These are phyloP conservation scores for Ichthyophthirius multifiliis DNA, from an alignment of 169 alveolate genomes.

Conservation along the genomic window DNA sequence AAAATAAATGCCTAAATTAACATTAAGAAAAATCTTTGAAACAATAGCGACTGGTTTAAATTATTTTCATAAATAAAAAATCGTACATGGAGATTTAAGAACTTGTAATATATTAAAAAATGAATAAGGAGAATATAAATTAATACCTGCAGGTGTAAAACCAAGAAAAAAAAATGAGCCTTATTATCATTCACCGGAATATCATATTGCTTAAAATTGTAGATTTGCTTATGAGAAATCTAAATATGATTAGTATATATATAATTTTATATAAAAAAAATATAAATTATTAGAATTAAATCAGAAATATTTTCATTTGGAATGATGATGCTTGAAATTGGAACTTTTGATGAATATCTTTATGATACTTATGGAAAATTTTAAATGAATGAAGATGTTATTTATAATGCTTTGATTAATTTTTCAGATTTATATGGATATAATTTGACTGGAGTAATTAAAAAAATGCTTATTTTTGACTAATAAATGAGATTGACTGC, in stretches of 20 bases:
- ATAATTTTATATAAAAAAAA: neutral
- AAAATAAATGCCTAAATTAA: neutral
- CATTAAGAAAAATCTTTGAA: neutral
- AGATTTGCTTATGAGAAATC: conserved; percentile 2
- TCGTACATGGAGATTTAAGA: conserved; percentile 14
- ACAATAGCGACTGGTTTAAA: neutral
- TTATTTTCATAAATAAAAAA: neutral
- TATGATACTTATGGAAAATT: conserved; percentile 11
- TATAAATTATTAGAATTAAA: neutral
- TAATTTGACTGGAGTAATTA: neutral
- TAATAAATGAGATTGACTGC: neutral
- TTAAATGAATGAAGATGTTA: neutral
- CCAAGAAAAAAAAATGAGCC: neutral
- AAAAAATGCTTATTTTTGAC: neutral
- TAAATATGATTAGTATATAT: neutral
- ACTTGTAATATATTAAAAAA: neutral
- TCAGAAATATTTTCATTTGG: conserved; percentile 12
- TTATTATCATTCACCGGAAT: conserved; percentile 3
- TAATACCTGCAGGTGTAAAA: conserved; percentile 7
- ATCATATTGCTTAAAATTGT: neutral
- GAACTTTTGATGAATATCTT: neutral
- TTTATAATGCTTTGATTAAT: neutral
- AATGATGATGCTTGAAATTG: neutral
- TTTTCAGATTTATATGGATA: neutral
- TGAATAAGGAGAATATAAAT: neutral